Base-by-base conservation (phyloP, 306 rosid species). In the Lotus japonicus region DNA sequence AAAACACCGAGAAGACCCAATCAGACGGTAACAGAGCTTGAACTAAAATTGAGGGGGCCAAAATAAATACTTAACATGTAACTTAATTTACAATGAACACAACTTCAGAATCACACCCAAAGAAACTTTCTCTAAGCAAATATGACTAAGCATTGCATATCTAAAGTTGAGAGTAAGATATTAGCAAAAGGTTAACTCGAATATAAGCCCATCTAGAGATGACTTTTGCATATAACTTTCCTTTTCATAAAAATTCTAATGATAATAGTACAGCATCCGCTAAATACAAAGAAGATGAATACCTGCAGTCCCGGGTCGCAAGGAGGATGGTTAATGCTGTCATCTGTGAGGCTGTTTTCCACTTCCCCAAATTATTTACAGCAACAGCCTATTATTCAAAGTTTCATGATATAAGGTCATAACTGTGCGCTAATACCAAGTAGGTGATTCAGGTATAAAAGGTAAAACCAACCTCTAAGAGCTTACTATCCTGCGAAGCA, bases 321-420 rank as follows among this genome's bases (percentile, higher is more conserved):
- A 95, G 87, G 65, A 95, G 99, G 83, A 86, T 77, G 53, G 97
- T 89, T 70, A 91, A 66, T 0, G 99, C 96, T 9, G 83, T 80
- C 99, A 95, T 95, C 82, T 95, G 97, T 17, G 99, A 72, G 48
- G 99, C 97, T 55, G 99, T 95, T 87, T 95, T 95, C 97, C 96
- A 95, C 91, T 95, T 95, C 23, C 97, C 99, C 97, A 91, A 87
- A 86, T 85, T 88, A 88, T 91, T 95, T 77, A 95, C 99, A 52
- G 99, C 99, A 77, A 95, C 97, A 49, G 96, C 99, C 99, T 95
- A 50, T 61, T 45, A 45, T 49, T 28, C 5, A 21, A 46, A 41
- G 73, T 54, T 64, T 69, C 38, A 45, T 14, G 17, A 53, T 26
- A 33, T 56, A 60, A 51, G 74, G 54, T 63, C 23, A 60, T 21